phyloP scores from a whole-genome alignment of 345 rosid species.

The Arabis hirsuta region DNA sequence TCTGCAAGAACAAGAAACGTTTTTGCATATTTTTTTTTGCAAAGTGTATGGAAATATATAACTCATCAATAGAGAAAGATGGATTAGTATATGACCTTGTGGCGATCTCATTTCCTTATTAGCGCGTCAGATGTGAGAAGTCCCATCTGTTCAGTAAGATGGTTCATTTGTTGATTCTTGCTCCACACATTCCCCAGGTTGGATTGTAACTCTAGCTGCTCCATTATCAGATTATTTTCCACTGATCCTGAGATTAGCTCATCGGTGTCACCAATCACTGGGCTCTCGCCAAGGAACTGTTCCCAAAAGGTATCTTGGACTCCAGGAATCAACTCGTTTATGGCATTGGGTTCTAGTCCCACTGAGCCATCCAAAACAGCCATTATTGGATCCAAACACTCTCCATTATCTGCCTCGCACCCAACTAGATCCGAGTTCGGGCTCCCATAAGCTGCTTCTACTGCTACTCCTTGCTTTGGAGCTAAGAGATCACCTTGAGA shows the following conservation, averaged over 20 bases:
- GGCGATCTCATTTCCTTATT: slow-evolving; percentile 39
- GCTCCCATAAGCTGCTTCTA: slow-evolving; percentile 36
- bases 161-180: slow-evolving; percentile 56
- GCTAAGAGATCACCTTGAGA: slow-evolving; percentile 39
- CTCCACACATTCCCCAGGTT: slow-evolving; percentile 51
- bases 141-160: slow-evolving; percentile 80
- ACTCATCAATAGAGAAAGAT: neutral
- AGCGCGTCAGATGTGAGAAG: slow-evolving; percentile 57
- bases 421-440: slow-evolving; percentile 49
- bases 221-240: slow-evolving; percentile 45
- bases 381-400: slow-evolving; percentile 53
- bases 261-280: slow-evolving; percentile 63
- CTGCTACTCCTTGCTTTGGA: slow-evolving; percentile 35
- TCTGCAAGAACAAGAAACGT: slow-evolving; percentile 30
- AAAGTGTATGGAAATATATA: slow-evolving; percentile 2
- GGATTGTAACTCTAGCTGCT: slow-evolving; percentile 43
- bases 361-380: slow-evolving; percentile 49
- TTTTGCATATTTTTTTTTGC: neutral
- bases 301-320: slow-evolving; percentile 68
- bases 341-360: slow-evolving; percentile 43
- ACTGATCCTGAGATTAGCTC: slow-evolving; percentile 54
- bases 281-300: slow-evolving; percentile 60
- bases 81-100: slow-evolving; percentile 4
- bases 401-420: slow-evolving; percentile 51
- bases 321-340: slow-evolving; percentile 59